phyloP scores from a whole-genome alignment of 805 yeast species.

The Candida easanensis region DNA sequence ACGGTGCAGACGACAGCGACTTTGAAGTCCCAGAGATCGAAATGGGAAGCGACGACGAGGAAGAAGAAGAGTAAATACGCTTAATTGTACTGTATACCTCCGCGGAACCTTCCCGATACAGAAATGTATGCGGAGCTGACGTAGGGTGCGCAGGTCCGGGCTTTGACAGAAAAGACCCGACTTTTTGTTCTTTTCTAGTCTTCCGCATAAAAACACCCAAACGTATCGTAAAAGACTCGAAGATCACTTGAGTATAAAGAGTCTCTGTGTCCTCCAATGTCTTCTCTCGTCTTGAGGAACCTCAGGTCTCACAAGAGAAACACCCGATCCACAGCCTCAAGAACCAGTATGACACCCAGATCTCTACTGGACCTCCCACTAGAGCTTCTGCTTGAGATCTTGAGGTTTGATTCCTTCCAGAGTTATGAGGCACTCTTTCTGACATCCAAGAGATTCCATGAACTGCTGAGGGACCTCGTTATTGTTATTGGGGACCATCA shows the following conservation, averaged over 20 bases:
- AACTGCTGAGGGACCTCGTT: constrained; percentile 4
- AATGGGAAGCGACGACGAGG: constrained; percentile 35
- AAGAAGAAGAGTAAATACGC: constrained; percentile 35
- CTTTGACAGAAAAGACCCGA: too few relatives aligned
- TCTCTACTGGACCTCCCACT: not conserved
- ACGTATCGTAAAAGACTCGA: too few relatives aligned
- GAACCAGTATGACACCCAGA: not conserved
- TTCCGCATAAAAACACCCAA: too few relatives aligned
- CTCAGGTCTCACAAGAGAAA: too few relatives aligned
- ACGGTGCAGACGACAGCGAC: constrained; percentile 38
- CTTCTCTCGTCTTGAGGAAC: too few relatives aligned
- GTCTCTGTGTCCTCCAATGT: too few relatives aligned
- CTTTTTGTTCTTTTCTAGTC: too few relatives aligned
- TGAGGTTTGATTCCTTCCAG: not conserved
- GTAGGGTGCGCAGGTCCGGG: too few relatives aligned
- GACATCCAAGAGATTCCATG: not conserved
- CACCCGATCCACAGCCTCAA: too few relatives aligned
- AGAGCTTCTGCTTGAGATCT: not conserved
- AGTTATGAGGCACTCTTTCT: not conserved
- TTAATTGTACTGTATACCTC: not conserved
- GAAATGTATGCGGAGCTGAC: not conserved
- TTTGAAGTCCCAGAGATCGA: constrained; percentile 49
- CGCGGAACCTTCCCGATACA: not conserved
- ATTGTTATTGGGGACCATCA: constrained; percentile 7
- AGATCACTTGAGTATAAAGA: too few relatives aligned